Conservation (phyloP, 306 rosid genomes). For the Pyrus betulifolia region DNA sequence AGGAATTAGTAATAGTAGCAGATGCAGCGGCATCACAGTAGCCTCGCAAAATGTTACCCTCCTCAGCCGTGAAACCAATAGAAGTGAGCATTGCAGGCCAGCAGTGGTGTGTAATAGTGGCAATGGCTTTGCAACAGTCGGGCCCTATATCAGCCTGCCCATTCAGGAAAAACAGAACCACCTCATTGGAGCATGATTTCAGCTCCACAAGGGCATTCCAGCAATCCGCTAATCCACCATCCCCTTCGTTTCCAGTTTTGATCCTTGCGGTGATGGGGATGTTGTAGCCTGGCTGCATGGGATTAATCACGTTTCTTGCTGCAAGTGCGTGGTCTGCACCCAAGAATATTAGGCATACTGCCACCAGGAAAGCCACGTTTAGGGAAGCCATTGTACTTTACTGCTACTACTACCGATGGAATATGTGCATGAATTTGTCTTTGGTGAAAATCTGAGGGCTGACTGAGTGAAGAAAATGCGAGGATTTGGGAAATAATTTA, state of each 20-base stretch:
- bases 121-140: slow-evolving; percentile 32
- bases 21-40: slow-evolving; percentile 22
- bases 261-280: not conserved
- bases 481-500: not conserved
- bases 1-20: not conserved
- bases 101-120: slow-evolving; percentile 30
- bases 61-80: slow-evolving; percentile 25
- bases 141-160: slow-evolving; percentile 19
- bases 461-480: not conserved
- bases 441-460: not conserved
- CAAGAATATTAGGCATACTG: not conserved
- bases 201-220: slow-evolving; percentile 22
- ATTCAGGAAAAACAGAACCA: slow-evolving; percentile 19
- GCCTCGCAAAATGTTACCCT: slow-evolving; percentile 21
- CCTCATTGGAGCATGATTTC: slow-evolving; percentile 32
- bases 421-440: not conserved
- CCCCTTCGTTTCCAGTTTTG: not conserved
- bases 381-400: not conserved
- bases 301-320: slow-evolving; percentile 7
- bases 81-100: slow-evolving; percentile 38
- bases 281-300: too few species aligned
- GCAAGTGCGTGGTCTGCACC: not conserved
- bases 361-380: not conserved
- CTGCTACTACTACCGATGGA: not conserved
- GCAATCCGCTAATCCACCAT: slow-evolving; percentile 11